Evolutionary conservation across 139 green algal genomes (phyloP).

Genomic region (Chlorella ohadii): DNA sequence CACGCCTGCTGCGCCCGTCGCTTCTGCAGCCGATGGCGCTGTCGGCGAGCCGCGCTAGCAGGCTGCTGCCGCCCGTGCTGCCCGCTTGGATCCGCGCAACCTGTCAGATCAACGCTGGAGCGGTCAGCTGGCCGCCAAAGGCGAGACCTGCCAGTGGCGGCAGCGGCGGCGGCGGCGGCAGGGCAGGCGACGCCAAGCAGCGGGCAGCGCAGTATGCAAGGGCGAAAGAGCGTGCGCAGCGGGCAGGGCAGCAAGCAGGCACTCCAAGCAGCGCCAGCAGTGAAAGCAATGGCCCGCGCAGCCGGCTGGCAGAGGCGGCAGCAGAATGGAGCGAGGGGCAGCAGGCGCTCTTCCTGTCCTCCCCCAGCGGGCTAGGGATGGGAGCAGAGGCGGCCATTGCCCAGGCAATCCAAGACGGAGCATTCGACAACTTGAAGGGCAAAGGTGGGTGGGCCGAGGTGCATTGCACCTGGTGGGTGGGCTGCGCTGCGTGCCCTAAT

Average conservation of each 20-base stretch:
- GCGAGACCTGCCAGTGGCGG: neutral
- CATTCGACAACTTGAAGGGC: conserved; percentile 18
- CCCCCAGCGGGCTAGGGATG: conserved; percentile 7
- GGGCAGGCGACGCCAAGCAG: neutral
- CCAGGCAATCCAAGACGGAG: neutral
- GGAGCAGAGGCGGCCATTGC: conserved; percentile 4
- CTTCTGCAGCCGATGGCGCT: too few species aligned
- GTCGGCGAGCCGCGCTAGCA: too few species aligned
- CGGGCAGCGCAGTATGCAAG: neutral
- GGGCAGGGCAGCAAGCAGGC: neutral
- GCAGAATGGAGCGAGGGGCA: neutral
- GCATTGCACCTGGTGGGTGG: too few species aligned
- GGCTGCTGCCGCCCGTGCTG: too few species aligned
- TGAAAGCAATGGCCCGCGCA: neutral
- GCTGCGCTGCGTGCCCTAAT: too few species aligned
- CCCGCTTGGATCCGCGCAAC: too few species aligned
- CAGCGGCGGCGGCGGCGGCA: neutral
- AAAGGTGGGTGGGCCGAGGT: neutral
- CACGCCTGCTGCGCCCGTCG: too few species aligned
- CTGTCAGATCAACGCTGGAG: too few species aligned
- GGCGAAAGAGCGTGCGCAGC: neutral
- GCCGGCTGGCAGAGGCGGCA: conserved; percentile 19
- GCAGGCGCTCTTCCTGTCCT: conserved; percentile 22
- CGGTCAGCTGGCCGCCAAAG: too few species aligned
- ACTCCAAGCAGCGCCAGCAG: neutral